These are phyloP conservation scores for Fusarium sp. DNA, from an alignment of 2,329 filamentous ascomycete species.

Conservation along the genomic window DNA sequence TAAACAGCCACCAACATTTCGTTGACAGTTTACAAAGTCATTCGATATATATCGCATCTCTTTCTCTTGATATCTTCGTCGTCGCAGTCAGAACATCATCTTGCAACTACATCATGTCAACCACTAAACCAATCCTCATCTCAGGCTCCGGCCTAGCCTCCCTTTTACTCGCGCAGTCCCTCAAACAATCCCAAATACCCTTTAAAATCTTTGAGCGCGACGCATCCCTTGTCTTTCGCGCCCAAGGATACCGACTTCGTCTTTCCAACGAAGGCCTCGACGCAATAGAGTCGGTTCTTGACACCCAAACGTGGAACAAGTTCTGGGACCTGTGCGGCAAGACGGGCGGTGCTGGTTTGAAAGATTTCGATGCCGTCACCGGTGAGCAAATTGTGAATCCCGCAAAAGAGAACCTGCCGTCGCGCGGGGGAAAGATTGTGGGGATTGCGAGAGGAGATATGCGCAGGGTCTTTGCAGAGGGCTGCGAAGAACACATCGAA, in stretches of 20 bases:
- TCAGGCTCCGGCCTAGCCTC: constrained; percentile 60
- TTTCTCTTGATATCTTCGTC: not conserved
- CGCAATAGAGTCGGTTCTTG: constrained; percentile 71
- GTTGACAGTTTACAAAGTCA: no score
- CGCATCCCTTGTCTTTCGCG: constrained; percentile 64
- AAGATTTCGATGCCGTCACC: constrained; percentile 65
- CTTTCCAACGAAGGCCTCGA: constrained; percentile 69
- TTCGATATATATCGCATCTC: no score
- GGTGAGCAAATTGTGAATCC: constrained; percentile 58
- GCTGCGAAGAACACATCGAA: constrained; percentile 66
- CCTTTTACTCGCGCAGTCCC: constrained; percentile 59
- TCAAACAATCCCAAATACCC: constrained; percentile 58
- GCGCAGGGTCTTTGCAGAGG: constrained; percentile 69
- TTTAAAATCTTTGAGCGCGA: constrained; percentile 71
- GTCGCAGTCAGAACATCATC: not conserved
- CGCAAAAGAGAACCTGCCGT: constrained; percentile 56
- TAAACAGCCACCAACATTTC: no score
- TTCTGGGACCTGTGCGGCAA: constrained; percentile 73
- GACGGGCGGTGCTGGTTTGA: constrained; percentile 68
- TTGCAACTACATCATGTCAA: constrained; percentile 26
- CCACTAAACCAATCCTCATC: constrained; percentile 56
- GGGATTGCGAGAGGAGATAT: constrained; percentile 74
- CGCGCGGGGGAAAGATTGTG: constrained; percentile 69
- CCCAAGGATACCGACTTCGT: constrained; percentile 72
- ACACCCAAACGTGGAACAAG: constrained; percentile 59